These are phyloP conservation scores for Phytophthora tentaculata DNA, from an alignment of 352 stramenopile species.

Conservation along the genomic window DNA sequence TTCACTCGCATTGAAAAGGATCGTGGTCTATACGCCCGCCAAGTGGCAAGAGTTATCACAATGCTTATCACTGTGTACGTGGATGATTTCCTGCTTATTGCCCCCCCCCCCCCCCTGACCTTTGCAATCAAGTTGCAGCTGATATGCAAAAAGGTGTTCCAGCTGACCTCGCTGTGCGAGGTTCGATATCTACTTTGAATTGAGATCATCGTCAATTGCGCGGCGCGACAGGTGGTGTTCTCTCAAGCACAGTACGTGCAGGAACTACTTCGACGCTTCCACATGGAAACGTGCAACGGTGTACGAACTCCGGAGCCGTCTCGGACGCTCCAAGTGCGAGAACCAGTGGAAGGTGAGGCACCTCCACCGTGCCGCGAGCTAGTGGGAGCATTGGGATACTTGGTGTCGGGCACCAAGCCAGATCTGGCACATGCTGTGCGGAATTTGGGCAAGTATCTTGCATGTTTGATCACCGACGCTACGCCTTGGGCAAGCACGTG, in stretches of 20 bases:
- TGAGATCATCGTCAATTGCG: not conserved
- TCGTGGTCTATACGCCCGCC: not conserved
- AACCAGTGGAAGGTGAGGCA: not conserved
- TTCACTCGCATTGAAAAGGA: not conserved
- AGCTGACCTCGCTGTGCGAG: not conserved
- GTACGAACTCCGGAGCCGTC: not conserved
- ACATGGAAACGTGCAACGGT: not conserved
- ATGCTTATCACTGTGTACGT: conserved; percentile 22
- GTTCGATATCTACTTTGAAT: not conserved
- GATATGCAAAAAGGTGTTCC: not conserved
- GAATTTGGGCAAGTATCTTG: too few relatives aligned
- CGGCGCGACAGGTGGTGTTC: not conserved
- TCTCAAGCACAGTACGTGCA: not conserved
- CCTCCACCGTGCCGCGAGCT: not conserved
- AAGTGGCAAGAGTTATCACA: conserved; percentile 10
- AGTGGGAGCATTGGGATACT: not conserved
- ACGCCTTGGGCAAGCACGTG: too few relatives aligned
- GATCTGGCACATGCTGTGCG: too few relatives aligned
- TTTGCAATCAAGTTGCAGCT: not conserved
- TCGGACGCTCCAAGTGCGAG: not conserved
- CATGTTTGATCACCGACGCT: too few relatives aligned
- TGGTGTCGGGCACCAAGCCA: too few relatives aligned
- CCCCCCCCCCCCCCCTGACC: not conserved
- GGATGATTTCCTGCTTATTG: not conserved
- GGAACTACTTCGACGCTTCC: not conserved